Evolutionary conservation across 2,329 filamentous ascomycete species (phyloP).

Genomic region (Colletotrichum salicis): DNA sequence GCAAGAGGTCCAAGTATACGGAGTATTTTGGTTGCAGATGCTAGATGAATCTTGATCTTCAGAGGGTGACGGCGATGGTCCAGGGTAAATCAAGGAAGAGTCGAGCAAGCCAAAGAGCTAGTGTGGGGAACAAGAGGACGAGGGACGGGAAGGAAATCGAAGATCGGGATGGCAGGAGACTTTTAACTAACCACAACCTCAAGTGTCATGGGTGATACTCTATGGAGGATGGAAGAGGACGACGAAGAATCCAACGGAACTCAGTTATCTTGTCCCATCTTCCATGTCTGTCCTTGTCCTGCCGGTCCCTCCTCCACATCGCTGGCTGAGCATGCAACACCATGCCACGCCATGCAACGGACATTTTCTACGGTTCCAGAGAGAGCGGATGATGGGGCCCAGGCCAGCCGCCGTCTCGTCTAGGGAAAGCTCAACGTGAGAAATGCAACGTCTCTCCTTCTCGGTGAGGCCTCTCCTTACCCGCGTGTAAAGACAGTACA

Average conservation of each 20-base stretch:
- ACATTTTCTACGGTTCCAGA: background rate
- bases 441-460: background rate
- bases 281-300: background rate
- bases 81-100: slow-evolving; percentile 25
- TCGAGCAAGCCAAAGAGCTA: slow-evolving; percentile 5
- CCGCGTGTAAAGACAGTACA: background rate
- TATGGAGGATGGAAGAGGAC: background rate
- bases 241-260: background rate
- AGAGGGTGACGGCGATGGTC: background rate
- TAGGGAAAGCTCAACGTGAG: slow-evolving; percentile 7
- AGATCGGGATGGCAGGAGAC: slow-evolving; percentile 21
- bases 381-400: background rate
- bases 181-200: slow-evolving; percentile 11
- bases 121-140: slow-evolving; percentile 24
- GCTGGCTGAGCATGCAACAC: background rate
- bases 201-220: background rate
- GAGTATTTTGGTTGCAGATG: background rate
- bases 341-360: background rate
- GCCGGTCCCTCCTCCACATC: background rate
- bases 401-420: slow-evolving; percentile 19
- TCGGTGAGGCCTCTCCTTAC: background rate
- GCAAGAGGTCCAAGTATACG: background rate
- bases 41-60: background rate
- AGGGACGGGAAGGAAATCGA: slow-evolving; percentile 9
- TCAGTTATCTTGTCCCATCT: background rate